Evolutionary conservation across 2,329 filamentous ascomycete species (phyloP).

Genomic region (Aureobasidium sp.): DNA sequence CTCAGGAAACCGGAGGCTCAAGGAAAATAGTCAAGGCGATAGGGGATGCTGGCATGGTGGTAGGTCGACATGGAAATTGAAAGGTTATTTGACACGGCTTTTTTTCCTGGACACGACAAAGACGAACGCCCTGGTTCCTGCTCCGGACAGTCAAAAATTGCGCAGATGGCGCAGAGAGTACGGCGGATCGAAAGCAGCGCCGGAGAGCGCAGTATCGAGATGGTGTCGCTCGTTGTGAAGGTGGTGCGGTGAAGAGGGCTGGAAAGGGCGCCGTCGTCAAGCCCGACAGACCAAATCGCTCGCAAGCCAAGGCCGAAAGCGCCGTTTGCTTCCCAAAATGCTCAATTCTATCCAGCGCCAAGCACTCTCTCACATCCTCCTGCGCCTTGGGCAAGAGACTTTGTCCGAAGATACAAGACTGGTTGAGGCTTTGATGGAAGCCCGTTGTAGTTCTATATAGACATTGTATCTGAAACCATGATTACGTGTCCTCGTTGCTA

Average conservation of each 20-base stretch:
- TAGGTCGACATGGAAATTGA: conserved; percentile 34
- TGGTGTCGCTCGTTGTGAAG: neutral
- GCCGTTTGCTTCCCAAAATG: neutral
- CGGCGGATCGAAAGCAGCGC: neutral
- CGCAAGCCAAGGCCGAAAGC: neutral
- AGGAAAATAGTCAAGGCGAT: conserved; percentile 40
- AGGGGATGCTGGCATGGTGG: conserved; percentile 42
- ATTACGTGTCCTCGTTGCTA: neutral
- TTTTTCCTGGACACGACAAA: conserved; percentile 8
- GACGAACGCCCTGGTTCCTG: neutral
- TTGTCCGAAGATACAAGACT: neutral
- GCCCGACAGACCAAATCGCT: neutral
- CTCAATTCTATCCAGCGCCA: neutral
- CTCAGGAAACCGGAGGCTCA: conserved; percentile 40
- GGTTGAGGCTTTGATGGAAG: neutral
- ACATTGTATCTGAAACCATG: too few species aligned
- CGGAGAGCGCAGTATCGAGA: neutral
- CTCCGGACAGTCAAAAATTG: neutral
- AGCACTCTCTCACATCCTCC: neutral
- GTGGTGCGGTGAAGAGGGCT: neutral
- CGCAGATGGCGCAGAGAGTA: neutral
- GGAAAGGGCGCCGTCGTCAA: neutral
- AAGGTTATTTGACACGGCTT: conserved; percentile 6
- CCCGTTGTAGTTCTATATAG: neutral
- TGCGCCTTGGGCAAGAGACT: neutral